Evolutionary conservation across 1,139 yeast species (phyloP), one percentile per base, ranked within the genome.

Genomic region (Geotrichum europaeum): DNA sequence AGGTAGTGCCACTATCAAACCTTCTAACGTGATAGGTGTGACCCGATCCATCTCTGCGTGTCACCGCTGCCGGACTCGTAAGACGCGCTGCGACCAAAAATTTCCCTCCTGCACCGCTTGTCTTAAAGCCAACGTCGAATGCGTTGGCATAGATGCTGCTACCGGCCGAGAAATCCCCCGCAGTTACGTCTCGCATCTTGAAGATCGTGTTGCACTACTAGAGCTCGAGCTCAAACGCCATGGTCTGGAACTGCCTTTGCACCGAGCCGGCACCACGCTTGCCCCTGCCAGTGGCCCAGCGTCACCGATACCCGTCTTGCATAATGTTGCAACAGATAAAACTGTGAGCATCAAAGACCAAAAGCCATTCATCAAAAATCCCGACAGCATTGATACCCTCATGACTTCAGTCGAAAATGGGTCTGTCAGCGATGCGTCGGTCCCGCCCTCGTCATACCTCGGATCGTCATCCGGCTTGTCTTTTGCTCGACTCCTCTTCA

Each of bases 121-220:
- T 74, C 79, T 77, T 28, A 84, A 83, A 66, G 86, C 87, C 24
- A 82, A 84, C 6, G 85, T 77, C 3, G 88, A 87, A 22, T 90
- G 97, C 73, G 84, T 89, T 20, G 91, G 96, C 0, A 73, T 88
- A 15, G 97, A 91, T 71, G 90, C 96, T 0, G 89, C 90, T 4
- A 88, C 96, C 0, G 96, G 96, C 0, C 77, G 96, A 60, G 91
- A 87, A 65, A 83, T 90, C 0, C 96, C 97, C 0, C 76, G 97
- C 53, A 85, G 92, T 12, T 90, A 91, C 69, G 83, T 89, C 6
- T 81, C 84, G n/a, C 87, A 86, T 67, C 74, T 91, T 61, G 97
- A 91, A 70, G 85, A 84, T 60, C 76, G 84, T 52, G 77, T 90
- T 2, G 78, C 80, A 15, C 74, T 75, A 22, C 76, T 89, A 63